Base-by-base conservation (phyloP, 805 yeast species). In the Lachancea lanzarotensis region DNA sequence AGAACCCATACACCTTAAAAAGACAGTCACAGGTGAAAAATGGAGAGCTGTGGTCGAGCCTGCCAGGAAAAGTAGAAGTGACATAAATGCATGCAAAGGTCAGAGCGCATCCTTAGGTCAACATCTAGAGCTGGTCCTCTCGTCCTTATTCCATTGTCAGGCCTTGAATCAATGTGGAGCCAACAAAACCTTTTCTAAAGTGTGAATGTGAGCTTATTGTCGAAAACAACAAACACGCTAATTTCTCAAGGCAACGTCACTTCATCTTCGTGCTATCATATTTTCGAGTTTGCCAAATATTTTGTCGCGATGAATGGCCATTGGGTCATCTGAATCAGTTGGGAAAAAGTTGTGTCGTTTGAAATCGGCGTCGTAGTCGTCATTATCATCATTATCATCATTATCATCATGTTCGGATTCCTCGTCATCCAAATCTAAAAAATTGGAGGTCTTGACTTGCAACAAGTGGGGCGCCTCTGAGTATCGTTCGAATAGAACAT, bases 231-330 rank as follows among this genome's bases (percentile, higher is more conserved):
- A 22, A 4, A 22, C 25, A 22, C 25, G 8, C 25, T 22, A 22
- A 22, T 22, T 22, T 22, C 8, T 22, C 25, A 22, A n/a, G 25
- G 8, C 4, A 22, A 4, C 8, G 25, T 22, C 25, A 22, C 25
- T 22, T 29, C 32, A 41, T 13, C 35, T 27, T 26, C 35, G 72
- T 30, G 76, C 62, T 15, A 82, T 74, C 82, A 79, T 74, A 26
- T 60, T 65, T 51, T 82, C 77, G 22, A 82, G 59, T 45, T 67
- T 69, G 1, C 78, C 78, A 59, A 82, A 81, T 4, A 82, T 80
- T 39, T 62, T 67, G 53, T 82, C 88, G 43, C 89, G 63, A 53
- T 82, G 82, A 1, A 73, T 69, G 0, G 87, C 87, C 51, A 79
- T 38, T 3, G 78, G 79, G 53, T 80, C 83, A 26, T 78, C 78